Base-by-base conservation (phyloP, 192 early-diverging fungal species). In the Tieghemiomyces parasiticus region DNA sequence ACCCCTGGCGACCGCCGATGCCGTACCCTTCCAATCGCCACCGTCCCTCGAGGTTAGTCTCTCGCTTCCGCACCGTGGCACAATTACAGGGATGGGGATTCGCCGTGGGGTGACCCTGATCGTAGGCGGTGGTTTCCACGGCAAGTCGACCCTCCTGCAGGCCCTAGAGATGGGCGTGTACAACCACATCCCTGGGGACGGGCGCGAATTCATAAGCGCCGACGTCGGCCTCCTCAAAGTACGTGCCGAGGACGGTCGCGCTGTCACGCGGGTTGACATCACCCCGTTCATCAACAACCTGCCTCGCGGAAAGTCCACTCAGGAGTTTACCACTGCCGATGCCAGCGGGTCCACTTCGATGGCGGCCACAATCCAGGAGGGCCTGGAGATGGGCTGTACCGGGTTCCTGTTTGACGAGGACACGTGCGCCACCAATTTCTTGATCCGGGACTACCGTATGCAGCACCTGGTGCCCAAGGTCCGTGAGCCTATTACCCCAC, bases 401-500 rank as follows among this genome's bases (percentile, higher is more conserved):
- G 66, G 66, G 0, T 58, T 81, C 10, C 49, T 78, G 26, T 72
- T 78, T 52, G 79, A 81, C 58, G 79, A 81, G 49, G 79, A 81
- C 58, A 79, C 77, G 1, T 79, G 77, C 25, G 79, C 79, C 20
- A 81, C 77, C 13, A 81, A 81, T 56, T 81, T 81, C 59, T 63
- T 81, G n/a, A 67, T 79, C 31, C 74, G 75, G 12, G 79, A 81
- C 45, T 46, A 60, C 16, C 72, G 79, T 25, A 81, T 81, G 77
- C 72, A 74, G 60, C 50, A 48, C 63, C 65, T 81, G 28, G 71
- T 81, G 0, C 42, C 66, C 14, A 69, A 59, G 42, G 61, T 63
- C 20, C 50, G 62, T n/a, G 79, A 81, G 49, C 79, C 79, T 0
- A 77, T 81, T 32, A 81, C 79, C 48, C 77, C 79, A 10, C 70